Evolutionary conservation across 257 asterid genomes (phyloP).

Genomic region (Ligustrum vulgare): DNA sequence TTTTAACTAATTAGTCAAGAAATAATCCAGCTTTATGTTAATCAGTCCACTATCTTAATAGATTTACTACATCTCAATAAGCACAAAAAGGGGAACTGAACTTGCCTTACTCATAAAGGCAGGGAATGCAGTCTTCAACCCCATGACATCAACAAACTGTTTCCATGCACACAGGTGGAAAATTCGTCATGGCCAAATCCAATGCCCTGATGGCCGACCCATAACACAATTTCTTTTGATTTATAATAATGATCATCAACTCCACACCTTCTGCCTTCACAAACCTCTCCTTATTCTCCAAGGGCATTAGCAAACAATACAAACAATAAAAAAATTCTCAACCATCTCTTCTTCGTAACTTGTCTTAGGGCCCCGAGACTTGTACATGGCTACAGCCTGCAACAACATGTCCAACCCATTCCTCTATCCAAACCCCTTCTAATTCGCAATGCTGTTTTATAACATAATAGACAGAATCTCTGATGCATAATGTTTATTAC

Average conservation of each 20-base stretch:
- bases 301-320: conserved; percentile 94
- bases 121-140: conserved; percentile 94
- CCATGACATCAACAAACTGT: conserved; percentile 94
- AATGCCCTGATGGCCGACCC: conserved; percentile 87
- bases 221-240: conserved; percentile 90
- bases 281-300: conserved; percentile 97
- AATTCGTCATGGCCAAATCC: conserved; percentile 89
- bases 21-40: not conserved
- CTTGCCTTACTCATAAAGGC: conserved; percentile 99
- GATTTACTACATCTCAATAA: not conserved
- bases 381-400: conserved; percentile 95
- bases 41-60: too few species aligned
- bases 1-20: not conserved
- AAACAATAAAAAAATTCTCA: conserved; percentile 83
- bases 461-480: conserved; percentile 86
- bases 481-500: conserved; percentile 93
- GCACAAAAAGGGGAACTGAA: conserved; percentile 38
- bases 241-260: conserved; percentile 92
- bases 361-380: conserved; percentile 84
- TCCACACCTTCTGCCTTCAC: conserved; percentile 98
- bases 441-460: conserved; percentile 72
- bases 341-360: conserved; percentile 97
- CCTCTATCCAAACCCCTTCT: conserved; percentile 90
- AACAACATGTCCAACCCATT: conserved; percentile 88
- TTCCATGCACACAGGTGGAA: conserved; percentile 97